phyloP scores from a whole-genome alignment of 768 basidiomycete genomes.

The Xerocomellus amylosporus region DNA sequence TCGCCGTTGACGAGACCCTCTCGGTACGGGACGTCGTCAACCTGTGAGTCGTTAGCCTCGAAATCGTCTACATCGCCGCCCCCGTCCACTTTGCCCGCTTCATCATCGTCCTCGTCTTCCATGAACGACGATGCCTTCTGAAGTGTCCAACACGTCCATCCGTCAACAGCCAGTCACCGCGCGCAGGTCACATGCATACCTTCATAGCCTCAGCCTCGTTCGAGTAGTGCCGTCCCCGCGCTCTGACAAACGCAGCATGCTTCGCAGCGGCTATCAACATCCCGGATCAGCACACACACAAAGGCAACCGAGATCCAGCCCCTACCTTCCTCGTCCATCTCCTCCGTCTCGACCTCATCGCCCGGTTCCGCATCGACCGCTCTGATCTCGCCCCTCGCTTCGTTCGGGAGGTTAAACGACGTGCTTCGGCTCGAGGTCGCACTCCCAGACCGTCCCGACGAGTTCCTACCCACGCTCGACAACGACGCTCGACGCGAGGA shows the following conservation, averaged over 20 bases:
- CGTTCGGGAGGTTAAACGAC: constrained; percentile 76
- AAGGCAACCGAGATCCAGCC: not conserved
- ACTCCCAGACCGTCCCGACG: constrained; percentile 59
- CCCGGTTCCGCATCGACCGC: constrained; percentile 40
- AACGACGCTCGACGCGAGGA: constrained; percentile 75
- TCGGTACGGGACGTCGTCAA: not conserved
- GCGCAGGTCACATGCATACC: constrained; percentile 40
- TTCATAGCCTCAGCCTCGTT: constrained; percentile 94
- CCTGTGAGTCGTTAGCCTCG: constrained; percentile 2
- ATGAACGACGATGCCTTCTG: constrained; percentile 66
- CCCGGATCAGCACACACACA: not conserved
- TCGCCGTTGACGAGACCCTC: constrained; percentile 22
- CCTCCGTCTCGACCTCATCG: constrained; percentile 68
- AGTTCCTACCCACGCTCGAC: constrained; percentile 56
- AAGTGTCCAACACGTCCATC: constrained; percentile 5
- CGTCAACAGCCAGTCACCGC: not conserved
- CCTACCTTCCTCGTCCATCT: constrained; percentile 88
- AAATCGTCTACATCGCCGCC: constrained; percentile 9
- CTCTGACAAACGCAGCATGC: constrained; percentile 77
- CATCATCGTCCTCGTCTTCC: constrained; percentile 55
- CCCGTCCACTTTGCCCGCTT: not conserved
- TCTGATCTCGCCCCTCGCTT: constrained; percentile 59
- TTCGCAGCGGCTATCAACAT: constrained; percentile 63
- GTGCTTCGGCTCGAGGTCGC: constrained; percentile 75
- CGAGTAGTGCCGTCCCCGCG: constrained; percentile 81